Base-by-base conservation (phyloP, 441 rosid species). In the Mallotus japonicus region DNA sequence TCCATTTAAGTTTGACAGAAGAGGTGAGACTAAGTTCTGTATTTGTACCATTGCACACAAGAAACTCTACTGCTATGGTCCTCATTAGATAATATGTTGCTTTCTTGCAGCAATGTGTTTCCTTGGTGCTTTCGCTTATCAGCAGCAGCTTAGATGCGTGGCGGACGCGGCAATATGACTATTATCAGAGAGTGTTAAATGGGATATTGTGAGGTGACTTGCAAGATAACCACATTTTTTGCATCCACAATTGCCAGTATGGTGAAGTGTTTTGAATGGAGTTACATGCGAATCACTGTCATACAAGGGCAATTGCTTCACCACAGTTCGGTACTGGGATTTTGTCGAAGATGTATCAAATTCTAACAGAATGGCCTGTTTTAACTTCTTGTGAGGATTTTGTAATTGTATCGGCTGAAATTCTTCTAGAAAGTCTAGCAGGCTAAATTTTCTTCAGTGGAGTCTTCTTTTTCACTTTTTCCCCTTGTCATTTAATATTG, bases 61-160 rank as follows among this genome's bases (percentile, higher is more conserved):
- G 56, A 8, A 28, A 28, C 67, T 75, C 67, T n/a, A 42, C 70
- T 72, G 47, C 51, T 59, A 24, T 63, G 60, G 42, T 74, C 69
- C 70, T 81, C 56, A 56, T 67, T n/a, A 49, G 50, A 22, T 60
- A 7, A 55, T 69, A 40, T 74, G 60, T 61, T 76, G 74, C 75
- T 85, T 78, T 79, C 72, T 76, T 60, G 81, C 89, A 93, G 98
- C 98, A 93, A 88, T 93, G 97, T 63, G 98, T 93, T 57, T 93
- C 98, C 42, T 84, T 89, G 89, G 97, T 93, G 86, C 96, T 93
- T 17, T 90, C 97, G 67, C 88, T 93, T 68, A 93, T 93, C 84
- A 89, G 98, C 80, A 93, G 93, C 83, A 93, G 97, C 83, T 80
- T 93, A 84, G 98, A 93, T 86, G 98, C 98, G 24, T 95, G 98